Evolutionary conservation across 1,284 basidiomycete species (phyloP).

Genomic region (Stygiomarasmius scandens): DNA sequence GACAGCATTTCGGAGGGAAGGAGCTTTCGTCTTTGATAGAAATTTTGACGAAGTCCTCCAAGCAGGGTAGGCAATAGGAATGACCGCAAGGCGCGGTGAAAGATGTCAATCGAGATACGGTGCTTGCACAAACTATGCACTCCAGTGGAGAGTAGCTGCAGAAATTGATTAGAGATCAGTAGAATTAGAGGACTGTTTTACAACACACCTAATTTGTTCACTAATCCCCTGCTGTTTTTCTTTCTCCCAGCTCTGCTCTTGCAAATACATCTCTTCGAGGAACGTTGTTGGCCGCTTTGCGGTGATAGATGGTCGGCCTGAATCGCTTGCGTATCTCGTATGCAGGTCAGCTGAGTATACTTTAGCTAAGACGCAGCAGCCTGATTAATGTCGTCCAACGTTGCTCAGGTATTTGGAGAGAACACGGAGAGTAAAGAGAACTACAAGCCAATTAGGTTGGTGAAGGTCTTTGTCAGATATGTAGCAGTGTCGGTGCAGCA

Average conservation of each 20-base stretch:
- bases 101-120: neutral
- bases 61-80: conserved; percentile 39
- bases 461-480: no score
- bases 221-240: no score
- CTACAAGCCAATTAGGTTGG: no score
- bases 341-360: conserved; percentile 35
- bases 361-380: conserved; percentile 33
- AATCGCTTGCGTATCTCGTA: conserved; percentile 16
- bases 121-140: conserved; percentile 8
- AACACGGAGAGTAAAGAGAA: no score
- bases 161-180: neutral
- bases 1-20: conserved; percentile 47
- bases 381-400: conserved; percentile 24
- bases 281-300: neutral
- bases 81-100: conserved; percentile 9
- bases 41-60: conserved; percentile 38
- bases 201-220: no score
- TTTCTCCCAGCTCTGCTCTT: neutral
- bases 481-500: no score
- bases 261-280: neutral
- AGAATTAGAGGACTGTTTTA: no score
- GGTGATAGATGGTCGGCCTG: neutral
- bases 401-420: no score
- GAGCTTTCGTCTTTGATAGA: conserved; percentile 44
- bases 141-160: neutral